Base-by-base conservation (phyloP, 257 asterid species). In the Verbena officinalis region DNA sequence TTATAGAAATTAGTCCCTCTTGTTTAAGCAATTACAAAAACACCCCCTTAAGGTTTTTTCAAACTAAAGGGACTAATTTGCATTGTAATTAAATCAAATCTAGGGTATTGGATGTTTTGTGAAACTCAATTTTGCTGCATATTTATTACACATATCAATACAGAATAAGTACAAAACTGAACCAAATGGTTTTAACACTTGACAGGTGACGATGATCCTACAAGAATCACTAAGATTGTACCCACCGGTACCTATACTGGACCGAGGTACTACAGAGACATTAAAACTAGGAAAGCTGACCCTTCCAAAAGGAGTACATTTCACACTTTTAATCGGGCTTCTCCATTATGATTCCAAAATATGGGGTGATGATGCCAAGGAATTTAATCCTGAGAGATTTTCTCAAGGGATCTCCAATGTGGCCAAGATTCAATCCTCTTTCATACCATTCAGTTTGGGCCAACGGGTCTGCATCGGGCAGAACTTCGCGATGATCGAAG, bases 311-410 rank as follows among this genome's bases (percentile, higher is more conserved):
- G 81, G 75, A 11, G 70, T 58, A 46, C 31, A 66, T 2, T 13
- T 78, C 15, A 12, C 43, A 0, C 11, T 74, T 38, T 60, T 69
- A 1, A 27, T 69, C 58, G 67, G 74, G 27, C 52, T 16, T 14
- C 27, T 68, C 14, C 73, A 77, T 50, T 70, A 65, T 0, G 79
- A 77, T 53, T 60, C 67, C 0, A 15, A 73, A 2, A 59, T 69
- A 1, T 78, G 83, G 82, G 83, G 79, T 3, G 64, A 69, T 0
- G 77, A 78, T 17, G 21, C n/a, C n/a, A n/a, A n/a, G n/a, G 77
- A 69, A 36, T 73, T 78, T 71, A 78, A 73, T 17, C 83, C 77
- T 0, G 19, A 69, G 69, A 78, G 83, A 17, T 77, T 73, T 20
- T 59, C 68, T 0, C 58, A 65, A 42, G 77, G 77, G n/a, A 4